phyloP scores from a whole-genome alignment of 441 rosid genomes.

The Eruca vesicaria region DNA sequence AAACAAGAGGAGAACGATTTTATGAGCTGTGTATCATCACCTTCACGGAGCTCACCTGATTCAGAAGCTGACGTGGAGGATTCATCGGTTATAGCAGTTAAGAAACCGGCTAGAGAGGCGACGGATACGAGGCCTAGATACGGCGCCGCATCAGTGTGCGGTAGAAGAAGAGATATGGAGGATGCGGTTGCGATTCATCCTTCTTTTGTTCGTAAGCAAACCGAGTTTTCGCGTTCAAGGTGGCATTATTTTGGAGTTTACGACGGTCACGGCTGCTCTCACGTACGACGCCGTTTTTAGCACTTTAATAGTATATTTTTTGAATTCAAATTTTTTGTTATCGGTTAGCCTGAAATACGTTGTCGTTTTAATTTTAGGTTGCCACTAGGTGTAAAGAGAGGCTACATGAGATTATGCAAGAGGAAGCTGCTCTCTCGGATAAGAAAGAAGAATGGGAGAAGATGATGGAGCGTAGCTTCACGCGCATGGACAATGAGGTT shows the following conservation, averaged over 20 bases:
- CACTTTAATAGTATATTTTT: background rate
- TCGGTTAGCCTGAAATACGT: background rate
- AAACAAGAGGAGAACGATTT: slow-evolving; percentile 32
- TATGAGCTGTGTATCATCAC: slow-evolving; percentile 16
- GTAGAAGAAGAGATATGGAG: slow-evolving; percentile 69
- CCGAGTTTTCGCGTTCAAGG: slow-evolving; percentile 15
- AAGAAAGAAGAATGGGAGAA: slow-evolving; percentile 42
- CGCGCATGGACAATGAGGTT: slow-evolving; percentile 59
- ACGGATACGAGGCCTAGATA: slow-evolving; percentile 42
- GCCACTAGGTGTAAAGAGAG: slow-evolving; percentile 58
- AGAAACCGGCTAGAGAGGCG: background rate
- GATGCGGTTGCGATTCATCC: slow-evolving; percentile 59
- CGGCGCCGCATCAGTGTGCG: slow-evolving; percentile 54
- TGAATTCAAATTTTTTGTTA: background rate
- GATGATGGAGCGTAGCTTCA: slow-evolving; percentile 57
- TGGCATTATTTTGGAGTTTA: slow-evolving; percentile 62
- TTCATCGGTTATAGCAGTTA: slow-evolving; percentile 12
- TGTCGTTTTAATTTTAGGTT: slow-evolving; percentile 36
- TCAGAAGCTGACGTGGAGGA: slow-evolving; percentile 15
- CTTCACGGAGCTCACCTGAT: slow-evolving; percentile 29
- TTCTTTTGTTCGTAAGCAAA: slow-evolving; percentile 34
- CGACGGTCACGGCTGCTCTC: slow-evolving; percentile 79
- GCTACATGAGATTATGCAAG: slow-evolving; percentile 54
- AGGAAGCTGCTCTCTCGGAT: slow-evolving; percentile 36
- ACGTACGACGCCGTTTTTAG: slow-evolving; percentile 37